Conservation (phyloP, 2,329 filamentous ascomycete genomes). For the Colletotrichum spaethianum region DNA sequence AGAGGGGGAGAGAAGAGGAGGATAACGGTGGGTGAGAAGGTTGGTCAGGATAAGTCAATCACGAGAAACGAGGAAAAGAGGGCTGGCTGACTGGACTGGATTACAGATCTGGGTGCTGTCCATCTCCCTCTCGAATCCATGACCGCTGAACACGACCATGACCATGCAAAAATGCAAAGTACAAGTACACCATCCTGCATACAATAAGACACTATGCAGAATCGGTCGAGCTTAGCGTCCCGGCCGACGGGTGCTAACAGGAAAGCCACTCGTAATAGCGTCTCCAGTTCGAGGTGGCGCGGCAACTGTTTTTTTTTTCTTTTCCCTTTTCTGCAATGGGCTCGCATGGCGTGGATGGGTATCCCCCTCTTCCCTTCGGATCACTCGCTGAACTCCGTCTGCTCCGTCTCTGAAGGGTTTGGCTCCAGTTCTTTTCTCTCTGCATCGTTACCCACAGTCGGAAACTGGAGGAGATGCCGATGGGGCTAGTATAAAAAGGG, state of each 20-base stretch:
- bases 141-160: background rate
- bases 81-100: conserved; percentile 4
- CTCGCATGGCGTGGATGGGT: conserved; percentile 1
- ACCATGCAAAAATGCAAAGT: conserved; percentile 12
- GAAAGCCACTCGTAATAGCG: conserved; percentile 37
- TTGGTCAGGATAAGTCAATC: background rate
- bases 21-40: background rate
- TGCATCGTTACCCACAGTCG: conserved; percentile 10
- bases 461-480: conserved; percentile 23
- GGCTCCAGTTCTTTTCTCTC: background rate
- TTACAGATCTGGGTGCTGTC: background rate
- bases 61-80: conserved; percentile 5
- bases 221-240: conserved; percentile 17
- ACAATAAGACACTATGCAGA: conserved; percentile 3
- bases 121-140: background rate
- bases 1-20: background rate
- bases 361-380: background rate
- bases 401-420: background rate
- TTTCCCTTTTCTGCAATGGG: conserved; percentile 8
- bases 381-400: background rate
- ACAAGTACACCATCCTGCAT: conserved; percentile 7
- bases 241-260: conserved; percentile 32
- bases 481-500: conserved; percentile 14
- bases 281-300: conserved; percentile 27
- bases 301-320: conserved; percentile 7